Percentiles rank a stretch among this genome's conserved stretches.
These are phyloP conservation scores for Aspergillus ustus DNA, from an alignment of 2,329 filamentous ascomycete genomes.

Conservation along the genomic window DNA sequence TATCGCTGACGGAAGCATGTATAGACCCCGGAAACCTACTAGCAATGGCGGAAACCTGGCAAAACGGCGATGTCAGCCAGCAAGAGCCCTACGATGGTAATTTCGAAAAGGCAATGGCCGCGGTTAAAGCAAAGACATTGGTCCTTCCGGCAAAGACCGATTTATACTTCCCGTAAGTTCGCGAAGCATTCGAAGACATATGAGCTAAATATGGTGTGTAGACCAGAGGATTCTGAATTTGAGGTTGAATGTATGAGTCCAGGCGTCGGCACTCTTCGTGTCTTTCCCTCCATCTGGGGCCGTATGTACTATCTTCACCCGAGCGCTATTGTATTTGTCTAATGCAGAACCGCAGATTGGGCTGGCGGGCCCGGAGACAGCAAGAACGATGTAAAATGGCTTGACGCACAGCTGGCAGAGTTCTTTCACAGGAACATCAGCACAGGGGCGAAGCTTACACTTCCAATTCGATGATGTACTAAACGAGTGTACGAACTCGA, in stretches of 20 bases:
- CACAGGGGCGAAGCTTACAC: not conserved
- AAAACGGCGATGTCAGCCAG: constrained; percentile 70
- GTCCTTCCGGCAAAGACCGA: constrained; percentile 75
- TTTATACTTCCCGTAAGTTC: constrained; percentile 72
- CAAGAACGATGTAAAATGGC: constrained; percentile 71
- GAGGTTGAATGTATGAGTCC: constrained; percentile 69
- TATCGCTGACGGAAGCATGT: not conserved
- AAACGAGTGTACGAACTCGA: not conserved
- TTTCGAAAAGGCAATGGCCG: constrained; percentile 67
- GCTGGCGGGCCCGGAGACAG: constrained; percentile 73
- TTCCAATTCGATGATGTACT: not conserved
- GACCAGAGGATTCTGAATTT: constrained; percentile 75
- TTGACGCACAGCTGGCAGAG: constrained; percentile 64
- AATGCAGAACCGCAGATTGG: constrained; percentile 50
- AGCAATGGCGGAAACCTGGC: constrained; percentile 79
- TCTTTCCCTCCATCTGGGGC: constrained; percentile 68
- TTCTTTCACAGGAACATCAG: constrained; percentile 51
- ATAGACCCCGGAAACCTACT: constrained; percentile 74
- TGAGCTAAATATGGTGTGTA: constrained; percentile 35
- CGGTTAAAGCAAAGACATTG: constrained; percentile 73
- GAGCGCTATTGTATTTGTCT: constrained; percentile 8
- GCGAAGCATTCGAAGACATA: not conserved
- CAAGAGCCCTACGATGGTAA: constrained; percentile 71
- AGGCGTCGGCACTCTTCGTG: constrained; percentile 59
- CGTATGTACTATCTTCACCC: constrained; percentile 49